Conservation (phyloP, 176 grass and related monocot genomes). For the Hordeum vulgare region MorexV3_pseudomolecules_assembly NC_058519.1:495678825-495679324, state of each 20-base stretch:
- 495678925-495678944: constrained; percentile 44
- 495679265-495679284: neutral
- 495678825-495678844: constrained; percentile 86
- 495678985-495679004: constrained; percentile 77
- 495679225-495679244: neutral
- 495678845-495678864: constrained; percentile 84
- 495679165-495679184: neutral
- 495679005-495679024: neutral
- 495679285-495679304: neutral
- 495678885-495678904: neutral
- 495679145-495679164: neutral
- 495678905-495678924: neutral
- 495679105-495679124: neutral
- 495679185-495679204: constrained; percentile 4
- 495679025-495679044: neutral
- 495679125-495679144: neutral
- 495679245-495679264: neutral
- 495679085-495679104: neutral
- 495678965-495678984: constrained; percentile 53
- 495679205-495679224: neutral
- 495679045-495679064: constrained; percentile 5
- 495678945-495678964: constrained; percentile 68
- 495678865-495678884: constrained; percentile 52
- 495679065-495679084: neutral
- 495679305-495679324: neutral